phyloP scores from a whole-genome alignment of 192 early-diverging fungal species.

The Mortierella antarctica region DNA sequence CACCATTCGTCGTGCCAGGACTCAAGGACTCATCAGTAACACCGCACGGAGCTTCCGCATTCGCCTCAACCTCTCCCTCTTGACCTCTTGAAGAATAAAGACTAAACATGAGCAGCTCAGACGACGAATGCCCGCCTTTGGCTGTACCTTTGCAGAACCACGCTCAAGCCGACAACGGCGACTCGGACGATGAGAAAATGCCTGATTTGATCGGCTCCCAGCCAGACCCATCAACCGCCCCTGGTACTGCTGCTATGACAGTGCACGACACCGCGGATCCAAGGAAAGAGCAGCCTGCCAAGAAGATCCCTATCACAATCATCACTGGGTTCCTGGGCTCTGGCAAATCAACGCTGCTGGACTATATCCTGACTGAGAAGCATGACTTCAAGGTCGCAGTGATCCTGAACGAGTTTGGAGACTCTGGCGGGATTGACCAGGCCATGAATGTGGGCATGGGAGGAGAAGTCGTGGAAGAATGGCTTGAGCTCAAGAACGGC shows the following conservation, averaged over 20 bases:
- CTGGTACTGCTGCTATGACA: background rate
- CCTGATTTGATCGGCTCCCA: slow-evolving; percentile 36
- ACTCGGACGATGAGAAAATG: slow-evolving; percentile 39
- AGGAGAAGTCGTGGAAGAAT: slow-evolving; percentile 92
- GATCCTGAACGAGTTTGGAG: slow-evolving; percentile 99
- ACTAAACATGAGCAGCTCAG: slow-evolving; percentile 21
- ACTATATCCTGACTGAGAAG: slow-evolving; percentile 81
- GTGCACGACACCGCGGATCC: background rate
- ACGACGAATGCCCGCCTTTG: slow-evolving; percentile 45
- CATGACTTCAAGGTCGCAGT: slow-evolving; percentile 98
- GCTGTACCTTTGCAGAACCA: slow-evolving; percentile 5
- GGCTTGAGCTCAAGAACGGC: slow-evolving; percentile 97
- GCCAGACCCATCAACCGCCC: background rate
- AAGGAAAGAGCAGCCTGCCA: background rate
- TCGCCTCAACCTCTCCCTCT: background rate
- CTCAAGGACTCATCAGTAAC: no score
- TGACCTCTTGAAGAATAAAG: background rate
- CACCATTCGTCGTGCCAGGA: background rate
- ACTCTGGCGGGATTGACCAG: slow-evolving; percentile 93
- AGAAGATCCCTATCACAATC: slow-evolving; percentile 53
- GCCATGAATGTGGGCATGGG: slow-evolving; percentile 83
- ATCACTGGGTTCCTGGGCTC: slow-evolving; percentile 80
- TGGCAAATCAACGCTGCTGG: slow-evolving; percentile 95
- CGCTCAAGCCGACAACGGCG: background rate
- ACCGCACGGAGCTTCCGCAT: no score